Evolutionary conservation across 2,329 filamentous ascomycete species (phyloP).

Genomic region (Talaromyces sp.): DNA sequence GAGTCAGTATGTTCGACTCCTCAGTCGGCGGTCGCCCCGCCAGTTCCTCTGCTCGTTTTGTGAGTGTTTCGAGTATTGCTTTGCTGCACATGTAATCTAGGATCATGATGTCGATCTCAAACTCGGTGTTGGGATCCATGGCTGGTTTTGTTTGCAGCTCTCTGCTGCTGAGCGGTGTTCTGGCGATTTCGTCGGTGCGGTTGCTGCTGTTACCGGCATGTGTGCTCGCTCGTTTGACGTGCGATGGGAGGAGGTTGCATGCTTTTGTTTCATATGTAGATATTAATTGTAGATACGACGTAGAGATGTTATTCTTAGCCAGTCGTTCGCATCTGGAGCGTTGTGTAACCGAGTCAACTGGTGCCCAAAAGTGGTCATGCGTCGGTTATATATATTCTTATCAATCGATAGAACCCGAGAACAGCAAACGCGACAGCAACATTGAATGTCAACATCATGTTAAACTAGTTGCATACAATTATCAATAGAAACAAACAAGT

Average conservation of each 20-base stretch:
- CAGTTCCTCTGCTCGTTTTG: slow-evolving; percentile 18
- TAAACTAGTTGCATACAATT: too few species aligned
- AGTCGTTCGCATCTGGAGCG: too few species aligned
- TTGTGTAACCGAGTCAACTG: too few species aligned
- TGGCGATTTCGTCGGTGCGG: neutral
- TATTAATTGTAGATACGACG: neutral
- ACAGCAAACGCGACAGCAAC: too few species aligned
- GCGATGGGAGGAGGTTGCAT: neutral
- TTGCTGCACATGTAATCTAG: slow-evolving; percentile 51
- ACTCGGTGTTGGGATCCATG: slow-evolving; percentile 26
- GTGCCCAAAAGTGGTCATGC: too few species aligned
- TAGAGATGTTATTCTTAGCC: neutral
- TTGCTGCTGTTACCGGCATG: neutral
- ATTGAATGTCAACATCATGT: too few species aligned
- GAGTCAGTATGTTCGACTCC: slow-evolving; percentile 17
- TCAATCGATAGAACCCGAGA: too few species aligned
- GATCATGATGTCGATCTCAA: slow-evolving; percentile 50
- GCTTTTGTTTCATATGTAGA: neutral
- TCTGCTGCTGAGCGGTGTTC: neutral
- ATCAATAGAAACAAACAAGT: too few species aligned
- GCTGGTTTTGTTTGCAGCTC: neutral
- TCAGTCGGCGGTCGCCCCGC: slow-evolving; percentile 5
- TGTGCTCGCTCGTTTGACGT: neutral
- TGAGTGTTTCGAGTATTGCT: slow-evolving; percentile 38
- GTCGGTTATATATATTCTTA: too few species aligned